Conservation (phyloP, 352 stramenopile genomes). For the Pythium brachiatum region DNA sequence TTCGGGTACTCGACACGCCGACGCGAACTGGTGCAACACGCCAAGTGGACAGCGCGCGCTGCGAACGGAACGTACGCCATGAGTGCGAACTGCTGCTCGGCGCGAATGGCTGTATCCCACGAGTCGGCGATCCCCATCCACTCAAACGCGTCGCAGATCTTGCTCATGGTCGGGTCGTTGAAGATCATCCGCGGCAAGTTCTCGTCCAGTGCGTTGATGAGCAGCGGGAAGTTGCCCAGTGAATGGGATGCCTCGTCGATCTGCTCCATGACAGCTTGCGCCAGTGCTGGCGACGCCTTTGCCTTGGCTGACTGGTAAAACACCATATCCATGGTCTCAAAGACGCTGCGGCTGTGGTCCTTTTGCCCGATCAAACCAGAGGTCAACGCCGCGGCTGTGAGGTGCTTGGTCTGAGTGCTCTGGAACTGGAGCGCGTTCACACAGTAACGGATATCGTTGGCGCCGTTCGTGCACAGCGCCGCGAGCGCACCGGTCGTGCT, state of each 20-base stretch:
- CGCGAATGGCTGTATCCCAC: conserved; percentile 54
- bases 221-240: conserved; percentile 72
- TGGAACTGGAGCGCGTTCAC: conserved; percentile 97
- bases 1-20: conserved; percentile 73
- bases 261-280: conserved; percentile 29
- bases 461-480: conserved; percentile 54
- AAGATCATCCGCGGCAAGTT: conserved; percentile 88
- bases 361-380: conserved; percentile 51
- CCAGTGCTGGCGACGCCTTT: conserved; percentile 23
- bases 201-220: conserved; percentile 88
- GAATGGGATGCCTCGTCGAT: conserved; percentile 69
- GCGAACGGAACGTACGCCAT: conserved; percentile 69
- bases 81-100: conserved; percentile 75
- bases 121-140: conserved; percentile 81
- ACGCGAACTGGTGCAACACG: conserved; percentile 72
- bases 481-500: conserved; percentile 66
- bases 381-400: conserved; percentile 26
- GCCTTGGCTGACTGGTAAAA: conserved; percentile 65
- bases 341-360: conserved; percentile 56
- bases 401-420: conserved; percentile 40
- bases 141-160: conserved; percentile 76
- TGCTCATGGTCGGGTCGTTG: conserved; percentile 88
- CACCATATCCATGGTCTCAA: conserved; percentile 68
- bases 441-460: conserved; percentile 94
- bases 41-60: conserved; percentile 59